A percentile compares a stretch with the other conserved stretches of the same genome.
These are phyloP conservation scores for Athelia psychrophila DNA, from an alignment of 1,284 basidiomycete species.

Conservation along the genomic window DNA sequence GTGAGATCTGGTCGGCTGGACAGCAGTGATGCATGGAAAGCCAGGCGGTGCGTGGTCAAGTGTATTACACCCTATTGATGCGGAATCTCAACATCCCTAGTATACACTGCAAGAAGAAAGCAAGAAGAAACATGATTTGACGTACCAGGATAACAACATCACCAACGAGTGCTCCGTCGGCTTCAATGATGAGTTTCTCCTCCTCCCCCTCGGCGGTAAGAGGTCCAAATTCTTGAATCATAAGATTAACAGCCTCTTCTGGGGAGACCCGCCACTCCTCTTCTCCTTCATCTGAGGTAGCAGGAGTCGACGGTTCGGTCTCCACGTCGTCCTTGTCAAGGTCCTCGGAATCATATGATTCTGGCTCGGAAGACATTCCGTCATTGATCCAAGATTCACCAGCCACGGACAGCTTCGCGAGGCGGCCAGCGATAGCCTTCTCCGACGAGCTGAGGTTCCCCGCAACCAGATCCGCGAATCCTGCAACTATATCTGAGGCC, in stretches of 20 bases:
- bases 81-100: constrained; percentile 3
- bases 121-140: constrained; percentile 12
- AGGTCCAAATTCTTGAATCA: constrained; percentile 47
- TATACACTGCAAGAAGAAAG: no score
- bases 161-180: constrained; percentile 46
- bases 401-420: constrained; percentile 34
- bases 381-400: constrained; percentile 25
- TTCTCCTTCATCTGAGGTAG: constrained; percentile 15
- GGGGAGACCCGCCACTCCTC: constrained; percentile 30
- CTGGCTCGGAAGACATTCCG: constrained; percentile 21
- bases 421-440: constrained; percentile 26
- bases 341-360: constrained; percentile 12
- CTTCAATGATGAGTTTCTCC: constrained; percentile 52
- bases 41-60: constrained; percentile 60
- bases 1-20: constrained; percentile 27
- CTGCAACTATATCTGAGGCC: constrained; percentile 11
- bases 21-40: constrained; percentile 66
- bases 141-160: constrained; percentile 49
- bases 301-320: constrained; percentile 2
- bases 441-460: constrained; percentile 33
- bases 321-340: neutral
- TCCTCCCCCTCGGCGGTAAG: constrained; percentile 40
- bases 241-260: constrained; percentile 35
- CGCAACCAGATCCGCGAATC: constrained; percentile 37
- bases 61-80: constrained; percentile 52